Evolutionary conservation across 1,139 yeast genomes (phyloP), one percentile per base, ranked within the genome.

Genomic region (Zygoascus sp.): DNA sequence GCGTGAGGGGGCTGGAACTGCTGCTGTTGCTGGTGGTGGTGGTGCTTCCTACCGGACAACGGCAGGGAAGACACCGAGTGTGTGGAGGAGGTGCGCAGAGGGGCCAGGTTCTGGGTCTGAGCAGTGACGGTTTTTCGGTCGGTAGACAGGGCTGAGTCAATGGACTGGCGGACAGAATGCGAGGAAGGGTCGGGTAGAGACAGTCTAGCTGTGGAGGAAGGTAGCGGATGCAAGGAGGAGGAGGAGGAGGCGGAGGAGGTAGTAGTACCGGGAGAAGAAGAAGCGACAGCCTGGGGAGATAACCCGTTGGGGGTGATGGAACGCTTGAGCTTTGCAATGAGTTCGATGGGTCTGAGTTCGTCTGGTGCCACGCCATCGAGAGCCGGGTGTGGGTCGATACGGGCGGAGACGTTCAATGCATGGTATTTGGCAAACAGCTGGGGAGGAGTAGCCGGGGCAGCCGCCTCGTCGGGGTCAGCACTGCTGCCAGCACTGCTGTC

Each of bases 111-210:
- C 17, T 17, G 30, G 40, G 19, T 23, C 17, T 35, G 32, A 25
- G 16, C 17, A 23, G 39, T 20, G 16, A 21, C 32, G 10, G 44
- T 30, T 19, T 35, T 35, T 11, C 20, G 32, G 13, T 45, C 44
- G 10, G 25, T 7, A 11, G 48, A 36, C 23, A 45, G 22, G 8
- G 45, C 48, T 9, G 48, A 40, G 16, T 45, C 48, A 36, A 45
- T 45, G 11, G 48, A 41, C 17, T 25, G 32, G 22, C 45, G 27
- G 15, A 45, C 34, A 22, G 39, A 21, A 19, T 21, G 17, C 8
- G 20, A 16, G 3, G 13, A n/a, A 10, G 25, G 25, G 15, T 20
- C 25, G 8, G 39, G 39, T 3, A 35, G 39, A 35, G 17, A 6
- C 19, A 35, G 16, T 19, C 27, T n/a, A n/a, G n/a, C n/a, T n/a